Conservation (phyloP, 176 grass and related monocot genomes). For the Triticum aestivum region IWGSC_CS_RefSeq_v2.1 NC_057799.1:156569464-156569963, state of each 20-base stretch:
- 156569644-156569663: too few relatives aligned
- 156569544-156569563: too few relatives aligned
- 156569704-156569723: neutral
- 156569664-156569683: too few relatives aligned
- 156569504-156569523: too few relatives aligned
- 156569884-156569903: constrained; percentile 29
- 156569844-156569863: neutral
- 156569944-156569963: constrained; percentile 14
- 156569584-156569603: too few relatives aligned
- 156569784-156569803: neutral
- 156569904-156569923: constrained; percentile 6
- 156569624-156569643: too few relatives aligned
- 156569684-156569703: neutral
- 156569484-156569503: too few relatives aligned
- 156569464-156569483: too few relatives aligned
- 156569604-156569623: too few relatives aligned
- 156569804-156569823: neutral
- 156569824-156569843: constrained; percentile 21
- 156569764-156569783: constrained; percentile 3
- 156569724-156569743: neutral
- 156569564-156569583: too few relatives aligned
- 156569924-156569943: constrained; percentile 34
- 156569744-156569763: neutral
- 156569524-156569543: too few relatives aligned
- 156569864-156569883: constrained; percentile 24